Evolutionary conservation across 2,329 filamentous ascomycete genomes (phyloP).

Genomic region (Sphaerulina musiva): DNA sequence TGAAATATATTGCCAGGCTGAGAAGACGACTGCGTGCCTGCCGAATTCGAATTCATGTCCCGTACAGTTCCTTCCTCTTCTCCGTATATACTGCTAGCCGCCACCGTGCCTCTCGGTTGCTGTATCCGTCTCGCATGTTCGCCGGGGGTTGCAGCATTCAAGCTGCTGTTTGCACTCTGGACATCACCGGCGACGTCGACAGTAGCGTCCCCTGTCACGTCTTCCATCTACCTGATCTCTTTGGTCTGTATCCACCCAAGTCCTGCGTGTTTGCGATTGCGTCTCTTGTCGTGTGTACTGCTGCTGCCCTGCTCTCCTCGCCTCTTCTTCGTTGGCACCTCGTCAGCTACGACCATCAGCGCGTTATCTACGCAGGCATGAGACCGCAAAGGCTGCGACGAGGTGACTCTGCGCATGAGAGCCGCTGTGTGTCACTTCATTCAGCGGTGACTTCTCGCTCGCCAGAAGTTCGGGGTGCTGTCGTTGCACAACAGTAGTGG

Average conservation of each 20-base stretch:
- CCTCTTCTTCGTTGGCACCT: slow-evolving; percentile 14
- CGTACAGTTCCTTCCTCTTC: background rate
- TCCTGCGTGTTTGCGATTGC: slow-evolving; percentile 17
- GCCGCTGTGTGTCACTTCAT: background rate
- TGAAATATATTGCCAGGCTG: slow-evolving; percentile 3
- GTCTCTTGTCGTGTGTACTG: slow-evolving; percentile 16
- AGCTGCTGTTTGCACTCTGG: background rate
- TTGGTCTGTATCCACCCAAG: slow-evolving; percentile 12
- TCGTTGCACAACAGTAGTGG: background rate
- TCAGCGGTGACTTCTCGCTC: background rate
- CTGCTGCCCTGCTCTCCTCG: slow-evolving; percentile 2
- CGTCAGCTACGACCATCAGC: slow-evolving; percentile 1
- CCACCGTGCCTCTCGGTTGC: background rate
- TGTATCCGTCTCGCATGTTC: background rate
- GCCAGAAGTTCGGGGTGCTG: background rate
- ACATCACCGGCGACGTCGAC: background rate
- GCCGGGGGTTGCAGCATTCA: background rate
- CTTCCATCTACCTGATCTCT: slow-evolving; percentile 19
- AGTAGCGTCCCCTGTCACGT: background rate
- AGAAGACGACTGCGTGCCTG: background rate
- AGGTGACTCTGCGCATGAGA: background rate
- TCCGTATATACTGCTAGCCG: background rate
- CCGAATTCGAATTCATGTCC: background rate
- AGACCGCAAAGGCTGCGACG: background rate
- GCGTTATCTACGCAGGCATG: background rate